phyloP scores from a whole-genome alignment of 768 basidiomycete genomes.

The Suillus placidus region DNA sequence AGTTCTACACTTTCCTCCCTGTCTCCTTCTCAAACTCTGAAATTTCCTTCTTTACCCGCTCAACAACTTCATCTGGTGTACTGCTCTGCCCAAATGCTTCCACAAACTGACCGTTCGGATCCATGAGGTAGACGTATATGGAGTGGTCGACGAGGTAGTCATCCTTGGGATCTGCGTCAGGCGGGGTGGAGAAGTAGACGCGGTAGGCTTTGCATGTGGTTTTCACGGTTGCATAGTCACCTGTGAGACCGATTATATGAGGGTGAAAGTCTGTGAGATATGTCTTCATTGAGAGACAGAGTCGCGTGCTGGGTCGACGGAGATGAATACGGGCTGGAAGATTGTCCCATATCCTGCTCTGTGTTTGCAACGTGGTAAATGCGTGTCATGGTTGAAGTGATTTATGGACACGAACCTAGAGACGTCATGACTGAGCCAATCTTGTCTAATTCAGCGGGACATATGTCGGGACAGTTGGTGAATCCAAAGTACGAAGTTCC shows the following conservation, averaged over 20 bases:
- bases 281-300: constrained; percentile 57
- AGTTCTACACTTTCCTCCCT: constrained; percentile 32
- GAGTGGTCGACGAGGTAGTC: constrained; percentile 98
- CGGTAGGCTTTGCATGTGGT: constrained; percentile 92
- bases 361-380: constrained; percentile 18
- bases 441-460: constrained; percentile 97
- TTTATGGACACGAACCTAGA: constrained; percentile 50
- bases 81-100: constrained; percentile 94
- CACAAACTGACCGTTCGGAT: constrained; percentile 90
- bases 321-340: constrained; percentile 91
- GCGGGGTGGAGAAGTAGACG: constrained; percentile 97
- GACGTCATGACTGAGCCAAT: constrained; percentile 74
- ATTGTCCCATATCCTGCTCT: constrained; percentile 73
- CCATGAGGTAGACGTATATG: constrained; percentile 98
- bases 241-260: constrained; percentile 84
- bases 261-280: constrained; percentile 91
- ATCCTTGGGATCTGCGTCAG: constrained; percentile 80
- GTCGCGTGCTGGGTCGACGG: constrained; percentile 96
- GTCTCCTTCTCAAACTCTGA: constrained; percentile 42
- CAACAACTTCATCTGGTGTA: constrained; percentile 66
- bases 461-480: constrained; percentile 99
- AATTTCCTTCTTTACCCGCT: constrained; percentile 59
- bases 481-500: constrained; percentile 98
- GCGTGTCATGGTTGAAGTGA: neutral
- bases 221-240: constrained; percentile 84